These are phyloP conservation scores for Pyrus bretschneideri DNA, from an alignment of 306 rosid genomes.

Conservation along the genomic window DNA sequence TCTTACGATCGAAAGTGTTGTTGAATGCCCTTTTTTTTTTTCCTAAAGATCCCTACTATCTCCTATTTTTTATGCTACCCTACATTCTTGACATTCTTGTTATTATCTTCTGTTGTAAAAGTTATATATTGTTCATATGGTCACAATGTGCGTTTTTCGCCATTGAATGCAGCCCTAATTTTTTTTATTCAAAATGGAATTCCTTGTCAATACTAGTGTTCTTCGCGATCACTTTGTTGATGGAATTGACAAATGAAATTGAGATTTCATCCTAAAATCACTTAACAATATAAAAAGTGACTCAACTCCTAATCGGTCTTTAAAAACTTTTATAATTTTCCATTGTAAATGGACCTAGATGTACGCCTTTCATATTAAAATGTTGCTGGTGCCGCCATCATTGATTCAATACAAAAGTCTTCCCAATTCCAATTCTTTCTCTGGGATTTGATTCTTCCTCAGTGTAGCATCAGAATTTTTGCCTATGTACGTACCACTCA, in stretches of 20 bases:
- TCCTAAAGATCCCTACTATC: neutral
- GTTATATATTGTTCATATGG: too few species aligned
- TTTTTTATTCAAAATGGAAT: too few species aligned
- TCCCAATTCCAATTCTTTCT: neutral
- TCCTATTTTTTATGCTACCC: neutral
- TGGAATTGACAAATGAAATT: neutral
- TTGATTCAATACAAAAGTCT: neutral
- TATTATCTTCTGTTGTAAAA: too few species aligned
- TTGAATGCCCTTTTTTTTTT: neutral
- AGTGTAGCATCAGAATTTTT: conserved; percentile 9
- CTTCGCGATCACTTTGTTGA: neutral
- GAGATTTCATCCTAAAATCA: too few species aligned
- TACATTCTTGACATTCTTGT: neutral
- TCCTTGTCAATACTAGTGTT: too few species aligned
- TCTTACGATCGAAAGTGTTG: neutral
- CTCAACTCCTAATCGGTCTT: too few species aligned
- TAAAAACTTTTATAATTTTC: too few species aligned
- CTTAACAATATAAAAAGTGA: too few species aligned
- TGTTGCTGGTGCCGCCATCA: neutral
- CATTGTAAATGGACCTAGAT: neutral
- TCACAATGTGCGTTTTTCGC: neutral
- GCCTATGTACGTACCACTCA: neutral
- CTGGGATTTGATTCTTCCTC: neutral
- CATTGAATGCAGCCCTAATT: neutral
- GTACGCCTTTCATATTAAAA: neutral